Evolutionary conservation across 108 stramenopile species (phyloP), one percentile per base, ranked within the genome.

Genomic region (Aurantiochytrium sp.): DNA sequence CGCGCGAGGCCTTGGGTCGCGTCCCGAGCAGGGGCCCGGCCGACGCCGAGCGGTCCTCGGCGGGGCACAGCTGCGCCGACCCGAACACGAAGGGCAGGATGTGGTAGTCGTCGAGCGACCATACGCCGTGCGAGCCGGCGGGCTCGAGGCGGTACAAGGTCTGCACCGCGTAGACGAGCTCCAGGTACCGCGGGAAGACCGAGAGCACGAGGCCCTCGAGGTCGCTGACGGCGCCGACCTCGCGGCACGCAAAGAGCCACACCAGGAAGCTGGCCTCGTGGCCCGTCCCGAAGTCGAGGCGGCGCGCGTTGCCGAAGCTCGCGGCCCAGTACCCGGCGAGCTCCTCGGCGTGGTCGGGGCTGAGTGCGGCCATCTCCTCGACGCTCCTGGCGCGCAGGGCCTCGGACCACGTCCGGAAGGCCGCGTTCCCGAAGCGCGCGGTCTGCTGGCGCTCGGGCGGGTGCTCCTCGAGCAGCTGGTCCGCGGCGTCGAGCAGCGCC

Each of bases 231-330:
- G 15, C 31, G 37, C 41, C 55, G 30, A 65, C 12, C 12, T 59
- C n/a, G 10, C 34, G 21, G 30, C 6, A 21, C 45, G 73, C 73
- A 30, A 81, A 81, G 0, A 81, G 21, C 42, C 54, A 50, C 73
- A 88, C 85, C 52, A 92, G 69, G 68, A 93, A 93, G 37, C 50
- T 86, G 4, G 92, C 87, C 88, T 93, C 93, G 90, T 93, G 93
- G 42, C 92, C 93, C 2, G 93, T 93, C n/a, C 93, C 93, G 41
- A 93, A 93, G 90, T 93, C 93, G 36, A 93, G 90, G n/a, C 93
- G 90, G 24, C 36, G 86, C 37, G 68, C 86, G 32, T 92, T 90
- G 30, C 93, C 93, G 45, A 93, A 93, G 10, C 68, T 59, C 8
- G 53, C 88, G 41, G 42, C 24, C 19, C 93, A 41, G 45, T 93